phyloP scores from a whole-genome alignment of 1,284 basidiomycete genomes.

The Sporisorium iseilematis-ciliati region DNA sequence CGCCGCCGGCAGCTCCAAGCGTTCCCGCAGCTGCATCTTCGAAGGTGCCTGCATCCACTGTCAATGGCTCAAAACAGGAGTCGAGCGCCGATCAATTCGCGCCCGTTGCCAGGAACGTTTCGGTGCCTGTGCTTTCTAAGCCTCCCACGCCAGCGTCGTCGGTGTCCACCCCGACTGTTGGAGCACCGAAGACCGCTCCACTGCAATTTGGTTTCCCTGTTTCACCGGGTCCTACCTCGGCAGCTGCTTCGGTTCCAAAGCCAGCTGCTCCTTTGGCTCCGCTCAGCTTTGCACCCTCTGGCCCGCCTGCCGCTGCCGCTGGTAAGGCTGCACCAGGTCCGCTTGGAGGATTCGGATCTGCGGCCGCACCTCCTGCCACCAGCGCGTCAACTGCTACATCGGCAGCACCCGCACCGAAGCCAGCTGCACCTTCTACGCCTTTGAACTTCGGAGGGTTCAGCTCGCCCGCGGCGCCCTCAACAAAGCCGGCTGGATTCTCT shows the following conservation, averaged over 20 bases:
- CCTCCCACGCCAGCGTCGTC: constrained; percentile 12
- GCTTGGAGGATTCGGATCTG: constrained; percentile 11
- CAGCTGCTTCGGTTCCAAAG: constrained; percentile 8
- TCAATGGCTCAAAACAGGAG: neutral
- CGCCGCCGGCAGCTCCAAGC: neutral
- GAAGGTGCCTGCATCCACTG: neutral
- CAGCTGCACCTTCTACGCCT: constrained; percentile 1
- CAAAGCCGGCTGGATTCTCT: neutral
- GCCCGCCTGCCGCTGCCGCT: constrained; percentile 5
- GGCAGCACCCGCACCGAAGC: neutral
- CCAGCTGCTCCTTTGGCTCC: constrained; percentile 13
- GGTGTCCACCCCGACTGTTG: constrained; percentile 5
- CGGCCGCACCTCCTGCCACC: neutral
- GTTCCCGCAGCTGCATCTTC: neutral
- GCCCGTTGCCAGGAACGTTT: constrained; percentile 11
- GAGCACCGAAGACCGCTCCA: constrained; percentile 7
- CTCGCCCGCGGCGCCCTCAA: neutral
- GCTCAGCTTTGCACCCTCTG: constrained; percentile 16
- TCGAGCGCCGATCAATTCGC: constrained; percentile 20
- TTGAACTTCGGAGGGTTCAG: constrained; percentile 10
- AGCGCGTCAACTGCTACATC: constrained; percentile 6
- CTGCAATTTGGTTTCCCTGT: constrained; percentile 18
- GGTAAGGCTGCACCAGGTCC: constrained; percentile 6
- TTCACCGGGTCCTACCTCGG: constrained; percentile 15
- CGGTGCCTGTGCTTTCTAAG: constrained; percentile 29